A percentile compares a stretch with the other conserved stretches of the same genome.
Conservation (phyloP, 768 basidiomycete genomes). For the Pulveroboletus frians region DNA sequence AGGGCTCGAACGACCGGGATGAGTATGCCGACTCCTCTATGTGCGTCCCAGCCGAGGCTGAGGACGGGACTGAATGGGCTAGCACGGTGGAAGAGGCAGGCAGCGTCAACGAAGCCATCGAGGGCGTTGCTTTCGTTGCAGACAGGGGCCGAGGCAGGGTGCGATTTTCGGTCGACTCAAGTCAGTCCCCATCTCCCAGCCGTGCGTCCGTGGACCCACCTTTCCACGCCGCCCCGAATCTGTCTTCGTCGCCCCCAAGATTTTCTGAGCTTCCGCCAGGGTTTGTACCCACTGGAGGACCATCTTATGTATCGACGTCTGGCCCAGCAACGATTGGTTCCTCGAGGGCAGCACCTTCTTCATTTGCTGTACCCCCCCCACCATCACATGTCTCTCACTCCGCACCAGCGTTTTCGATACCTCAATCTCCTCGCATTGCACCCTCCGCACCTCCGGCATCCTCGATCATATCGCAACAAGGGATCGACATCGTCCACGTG, state of each 20-base stretch:
- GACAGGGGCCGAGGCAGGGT: constrained; percentile 6
- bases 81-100: constrained; percentile 37
- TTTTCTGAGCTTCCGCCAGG: constrained; percentile 25
- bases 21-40: constrained; percentile 29
- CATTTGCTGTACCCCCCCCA: constrained; percentile 18
- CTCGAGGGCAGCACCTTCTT: not conserved
- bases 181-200: constrained; percentile 11
- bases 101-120: constrained; percentile 25
- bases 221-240: constrained; percentile 2
- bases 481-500: constrained; percentile 5
- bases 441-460: not conserved
- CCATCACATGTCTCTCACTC: constrained; percentile 11
- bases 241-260: constrained; percentile 14
- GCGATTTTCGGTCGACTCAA: constrained; percentile 16
- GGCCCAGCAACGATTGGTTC: constrained; percentile 6
- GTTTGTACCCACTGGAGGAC: constrained; percentile 24
- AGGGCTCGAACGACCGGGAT: constrained; percentile 24
- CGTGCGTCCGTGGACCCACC: constrained; percentile 9
- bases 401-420: constrained; percentile 7
- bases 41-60: constrained; percentile 17
- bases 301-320: constrained; percentile 13
- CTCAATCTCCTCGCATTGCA: constrained; percentile 19
- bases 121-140: constrained; percentile 14
- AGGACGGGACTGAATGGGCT: constrained; percentile 32
- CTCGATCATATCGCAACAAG: not conserved